These are phyloP conservation scores for Aspergillus tanneri DNA, from an alignment of 2,329 filamentous ascomycete species.

Conservation along the genomic window DNA sequence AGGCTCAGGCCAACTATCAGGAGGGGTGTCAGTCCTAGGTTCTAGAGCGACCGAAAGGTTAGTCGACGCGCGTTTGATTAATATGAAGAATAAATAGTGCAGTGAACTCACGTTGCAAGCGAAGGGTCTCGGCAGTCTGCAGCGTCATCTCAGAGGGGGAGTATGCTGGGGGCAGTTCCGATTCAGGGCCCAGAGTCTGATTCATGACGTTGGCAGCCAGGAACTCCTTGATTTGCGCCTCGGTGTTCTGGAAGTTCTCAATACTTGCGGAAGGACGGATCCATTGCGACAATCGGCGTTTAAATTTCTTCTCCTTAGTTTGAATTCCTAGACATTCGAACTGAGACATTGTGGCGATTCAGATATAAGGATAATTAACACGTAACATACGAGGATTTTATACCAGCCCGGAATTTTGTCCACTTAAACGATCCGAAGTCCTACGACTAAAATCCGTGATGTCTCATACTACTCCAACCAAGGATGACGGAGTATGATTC, in stretches of 20 bases:
- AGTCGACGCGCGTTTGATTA: background rate
- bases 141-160: background rate
- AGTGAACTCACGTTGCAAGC: background rate
- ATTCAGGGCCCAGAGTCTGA: background rate
- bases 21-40: background rate
- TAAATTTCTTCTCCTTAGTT: background rate
- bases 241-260: background rate
- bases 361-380: too few relatives aligned
- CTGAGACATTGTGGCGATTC: too few relatives aligned
- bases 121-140: background rate
- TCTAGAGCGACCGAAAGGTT: background rate
- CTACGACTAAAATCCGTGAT: too few relatives aligned
- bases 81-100: background rate
- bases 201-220: background rate
- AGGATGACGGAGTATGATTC: too few relatives aligned
- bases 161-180: background rate
- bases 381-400: too few relatives aligned
- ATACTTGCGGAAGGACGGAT: background rate
- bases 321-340: too few relatives aligned
- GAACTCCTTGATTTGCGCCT: background rate
- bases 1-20: background rate
- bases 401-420: too few relatives aligned
- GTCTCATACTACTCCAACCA: too few relatives aligned
- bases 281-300: background rate
- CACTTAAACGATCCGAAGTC: too few relatives aligned